Conservation (phyloP, 108 stramenopile genomes). For the Phaeodactylum tricornutum region DNA sequence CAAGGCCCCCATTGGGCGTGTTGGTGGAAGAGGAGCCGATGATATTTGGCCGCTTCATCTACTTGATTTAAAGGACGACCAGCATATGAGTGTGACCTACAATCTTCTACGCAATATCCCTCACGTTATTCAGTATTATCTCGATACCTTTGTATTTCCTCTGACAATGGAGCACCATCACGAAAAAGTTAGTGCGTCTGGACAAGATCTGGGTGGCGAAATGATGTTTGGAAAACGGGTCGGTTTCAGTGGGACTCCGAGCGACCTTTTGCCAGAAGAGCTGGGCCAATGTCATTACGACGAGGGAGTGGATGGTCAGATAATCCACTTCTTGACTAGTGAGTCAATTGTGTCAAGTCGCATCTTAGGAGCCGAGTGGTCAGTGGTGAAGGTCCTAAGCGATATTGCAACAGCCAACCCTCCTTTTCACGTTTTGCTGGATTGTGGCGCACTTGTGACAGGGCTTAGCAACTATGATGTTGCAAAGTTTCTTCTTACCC, state of each 20-base stretch:
- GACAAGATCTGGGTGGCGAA: conserved; percentile 96
- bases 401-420: conserved; percentile 70
- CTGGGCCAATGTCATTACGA: conserved; percentile 96
- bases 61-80: conserved; percentile 90
- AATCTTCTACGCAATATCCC: conserved; percentile 78
- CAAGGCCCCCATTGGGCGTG: conserved; percentile 25
- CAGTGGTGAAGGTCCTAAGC: conserved; percentile 65
- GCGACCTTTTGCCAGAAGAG: conserved; percentile 95
- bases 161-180: conserved; percentile 90
- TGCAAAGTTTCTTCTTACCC: conserved; percentile 77
- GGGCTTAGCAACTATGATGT: conserved; percentile 93
- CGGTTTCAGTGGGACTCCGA: conserved; percentile 98
- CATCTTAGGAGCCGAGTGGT: conserved; percentile 61
- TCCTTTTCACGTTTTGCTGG: conserved; percentile 87
- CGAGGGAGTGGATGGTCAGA: conserved; percentile 95
- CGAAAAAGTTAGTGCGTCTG: conserved; percentile 95
- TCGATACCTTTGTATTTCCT: conserved; percentile 93
- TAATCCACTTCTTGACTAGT: conserved; percentile 85
- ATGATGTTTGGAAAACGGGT: conserved; percentile 92
- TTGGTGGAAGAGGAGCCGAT: conserved; percentile 63
- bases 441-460: conserved; percentile 93
- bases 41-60: conserved; percentile 98
- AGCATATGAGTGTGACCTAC: conserved; percentile 89
- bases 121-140: conserved; percentile 81
- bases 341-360: conserved; percentile 74